A percentile compares a stretch with the other conserved stretches of the same genome.
phyloP scores from a whole-genome alignment of 495 filamentous ascomycete species.

The Talaromyces thailandensis region DNA sequence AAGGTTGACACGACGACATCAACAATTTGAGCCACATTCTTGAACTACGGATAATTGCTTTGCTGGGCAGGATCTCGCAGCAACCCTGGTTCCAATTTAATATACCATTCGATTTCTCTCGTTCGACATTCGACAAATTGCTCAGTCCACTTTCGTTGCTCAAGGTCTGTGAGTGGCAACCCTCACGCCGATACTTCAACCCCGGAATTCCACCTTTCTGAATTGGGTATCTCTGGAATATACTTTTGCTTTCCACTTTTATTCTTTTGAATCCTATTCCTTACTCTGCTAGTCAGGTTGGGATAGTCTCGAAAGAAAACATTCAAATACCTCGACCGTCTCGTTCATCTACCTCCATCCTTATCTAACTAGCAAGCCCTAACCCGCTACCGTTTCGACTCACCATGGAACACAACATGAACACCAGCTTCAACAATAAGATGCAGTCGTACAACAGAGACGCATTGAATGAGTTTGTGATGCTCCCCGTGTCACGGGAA shows the following conservation, averaged over 20 bases:
- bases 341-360: constrained; percentile 6
- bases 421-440: constrained; percentile 13
- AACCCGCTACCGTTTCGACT: constrained; percentile 4
- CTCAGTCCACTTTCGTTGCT: not conserved
- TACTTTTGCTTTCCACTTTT: constrained; percentile 5
- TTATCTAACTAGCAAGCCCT: constrained; percentile 7
- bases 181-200: not conserved
- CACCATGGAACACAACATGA: constrained; percentile 24
- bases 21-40: constrained; percentile 13
- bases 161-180: not conserved
- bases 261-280: constrained; percentile 4
- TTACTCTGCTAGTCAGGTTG: constrained; percentile 6
- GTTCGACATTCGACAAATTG: not conserved
- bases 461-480: constrained; percentile 85
- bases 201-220: not conserved
- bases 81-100: constrained; percentile 1
- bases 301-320: not conserved
- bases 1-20: constrained; percentile 41
- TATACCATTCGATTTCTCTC: not conserved
- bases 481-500: constrained; percentile 63
- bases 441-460: constrained; percentile 54
- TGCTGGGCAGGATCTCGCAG: constrained; percentile 27
- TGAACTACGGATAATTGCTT: constrained; percentile 13
- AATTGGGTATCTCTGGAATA: not conserved
- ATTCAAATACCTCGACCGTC: not conserved